A percentile compares a stretch with the other conserved stretches of the same genome.
Conservation (phyloP, 139 green algal genomes). For the Picochlorum sp. region DNA sequence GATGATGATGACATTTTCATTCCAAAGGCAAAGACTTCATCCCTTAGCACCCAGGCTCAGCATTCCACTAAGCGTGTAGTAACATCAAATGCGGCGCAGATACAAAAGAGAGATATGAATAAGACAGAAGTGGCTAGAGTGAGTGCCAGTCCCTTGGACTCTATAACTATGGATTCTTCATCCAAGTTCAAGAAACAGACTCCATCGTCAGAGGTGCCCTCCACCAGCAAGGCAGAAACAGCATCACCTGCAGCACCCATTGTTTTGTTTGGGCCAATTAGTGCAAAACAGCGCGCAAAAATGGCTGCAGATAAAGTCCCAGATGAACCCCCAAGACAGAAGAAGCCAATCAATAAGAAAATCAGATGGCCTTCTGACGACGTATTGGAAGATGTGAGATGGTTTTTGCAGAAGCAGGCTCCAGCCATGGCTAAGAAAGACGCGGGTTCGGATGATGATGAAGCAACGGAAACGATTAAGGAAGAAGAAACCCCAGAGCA, state of each 20-base stretch:
- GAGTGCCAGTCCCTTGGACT: slow-evolving; percentile 2
- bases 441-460: background rate
- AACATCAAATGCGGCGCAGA: background rate
- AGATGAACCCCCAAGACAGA: slow-evolving; percentile 4
- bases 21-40: background rate
- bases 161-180: no score
- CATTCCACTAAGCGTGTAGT: no score
- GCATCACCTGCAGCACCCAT: no score
- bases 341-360: slow-evolving; percentile 12
- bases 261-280: background rate
- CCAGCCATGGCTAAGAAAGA: slow-evolving; percentile 7
- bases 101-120: background rate
- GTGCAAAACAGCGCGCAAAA: slow-evolving; percentile 1
- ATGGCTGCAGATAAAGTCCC: slow-evolving; percentile 16
- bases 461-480: background rate
- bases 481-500: background rate
- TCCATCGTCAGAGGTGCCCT: no score
- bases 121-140: background rate
- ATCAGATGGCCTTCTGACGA: slow-evolving; percentile 10
- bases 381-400: slow-evolving; percentile 12
- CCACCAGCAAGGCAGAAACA: no score
- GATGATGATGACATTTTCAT: background rate
- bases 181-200: no score
- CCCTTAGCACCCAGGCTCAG: no score
- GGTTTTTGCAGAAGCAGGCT: slow-evolving; percentile 15